Base-by-base conservation (phyloP, 1,284 basidiomycete species). In the Trichosporon sp. region DNA sequence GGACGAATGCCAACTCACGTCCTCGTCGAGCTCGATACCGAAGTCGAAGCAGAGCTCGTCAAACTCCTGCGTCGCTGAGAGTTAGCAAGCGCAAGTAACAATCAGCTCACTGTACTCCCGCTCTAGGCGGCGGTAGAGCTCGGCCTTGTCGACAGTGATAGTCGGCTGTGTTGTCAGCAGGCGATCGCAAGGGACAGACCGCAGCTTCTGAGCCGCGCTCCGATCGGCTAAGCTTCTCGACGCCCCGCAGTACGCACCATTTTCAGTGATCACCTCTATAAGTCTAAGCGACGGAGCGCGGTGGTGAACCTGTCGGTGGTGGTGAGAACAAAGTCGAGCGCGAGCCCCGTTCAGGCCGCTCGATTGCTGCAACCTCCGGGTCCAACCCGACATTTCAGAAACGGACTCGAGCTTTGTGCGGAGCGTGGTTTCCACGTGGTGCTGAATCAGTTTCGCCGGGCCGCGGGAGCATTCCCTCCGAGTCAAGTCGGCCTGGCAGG, bases 21-120 rank as follows among this genome's bases (percentile, higher is more conserved):
- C 95, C 81, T 97, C 95, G 76, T 99, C 95, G 46, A 99, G 84
- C 83, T 99, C 95, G 66, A 99, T 85, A 64, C 95, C 95, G 81
- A 95, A 99, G 73, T 98, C 93, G 82, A 99, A 99, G 78, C 93
- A 92, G 61, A 99, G 86, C 76, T 89, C 87, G 82, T 98, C 95
- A 75, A 99, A 98, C 73, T 95, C 93, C 69, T 95, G 88, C 56
- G 90, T 87, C 58, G 91, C 93, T 96, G 74, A 37, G 21, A 49
- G 49, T 34, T 25, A 9, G 56, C 16, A 6, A 19, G 16, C 23
- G 10, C n/a, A 19, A 32, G 19, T 9, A 25, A n/a, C 6, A 0
- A 13, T 2, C 8, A n/a, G 54, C 84, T 75, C 73, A 94, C 92
- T 88, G 82, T 92, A 99, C 74, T 87, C 85, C 71, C 85, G 85